Evolutionary conservation across 2,329 filamentous ascomycete species (phyloP).

Genomic region (Ceratocystiopsis minuta): DNA sequence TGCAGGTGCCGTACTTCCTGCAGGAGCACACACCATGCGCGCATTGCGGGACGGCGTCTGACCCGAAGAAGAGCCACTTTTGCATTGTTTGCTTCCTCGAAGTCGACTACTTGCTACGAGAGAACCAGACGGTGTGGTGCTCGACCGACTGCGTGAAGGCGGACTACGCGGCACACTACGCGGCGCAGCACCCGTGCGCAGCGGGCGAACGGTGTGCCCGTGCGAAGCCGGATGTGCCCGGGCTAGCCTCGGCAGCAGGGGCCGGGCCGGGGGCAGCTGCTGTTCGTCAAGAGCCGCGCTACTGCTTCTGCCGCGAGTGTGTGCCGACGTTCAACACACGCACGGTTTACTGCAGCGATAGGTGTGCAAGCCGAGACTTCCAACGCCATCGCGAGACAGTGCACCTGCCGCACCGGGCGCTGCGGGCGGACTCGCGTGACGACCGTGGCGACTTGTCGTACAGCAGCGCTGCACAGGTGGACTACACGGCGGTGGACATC

Average conservation of each 20-base stretch:
- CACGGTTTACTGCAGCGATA: constrained; percentile 15
- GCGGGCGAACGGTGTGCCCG: constrained; percentile 6
- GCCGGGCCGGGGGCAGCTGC: neutral
- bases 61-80: constrained; percentile 6
- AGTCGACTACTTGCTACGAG: constrained; percentile 8
- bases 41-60: constrained; percentile 4
- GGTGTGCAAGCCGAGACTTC: constrained; percentile 17
- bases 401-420: constrained; percentile 13
- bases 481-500: constrained; percentile 9
- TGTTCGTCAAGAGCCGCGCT: constrained; percentile 3
- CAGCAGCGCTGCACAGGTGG: neutral
- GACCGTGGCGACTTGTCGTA: constrained; percentile 7
- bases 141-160: constrained; percentile 6
- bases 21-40: constrained; percentile 5
- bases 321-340: constrained; percentile 12
- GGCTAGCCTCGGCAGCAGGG: neutral
- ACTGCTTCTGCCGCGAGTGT: constrained; percentile 18
- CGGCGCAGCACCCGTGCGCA: constrained; percentile 6
- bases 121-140: constrained; percentile 9
- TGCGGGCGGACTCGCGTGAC: constrained; percentile 7
- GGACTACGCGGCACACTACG: constrained; percentile 3
- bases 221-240: too few species aligned
- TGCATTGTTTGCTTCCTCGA: constrained; percentile 10
- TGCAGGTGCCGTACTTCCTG: constrained; percentile 8
- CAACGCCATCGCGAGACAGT: constrained; percentile 16